Base-by-base conservation (phyloP, 169 alveolate genomes). In the Perkinsus marinus region DNA sequence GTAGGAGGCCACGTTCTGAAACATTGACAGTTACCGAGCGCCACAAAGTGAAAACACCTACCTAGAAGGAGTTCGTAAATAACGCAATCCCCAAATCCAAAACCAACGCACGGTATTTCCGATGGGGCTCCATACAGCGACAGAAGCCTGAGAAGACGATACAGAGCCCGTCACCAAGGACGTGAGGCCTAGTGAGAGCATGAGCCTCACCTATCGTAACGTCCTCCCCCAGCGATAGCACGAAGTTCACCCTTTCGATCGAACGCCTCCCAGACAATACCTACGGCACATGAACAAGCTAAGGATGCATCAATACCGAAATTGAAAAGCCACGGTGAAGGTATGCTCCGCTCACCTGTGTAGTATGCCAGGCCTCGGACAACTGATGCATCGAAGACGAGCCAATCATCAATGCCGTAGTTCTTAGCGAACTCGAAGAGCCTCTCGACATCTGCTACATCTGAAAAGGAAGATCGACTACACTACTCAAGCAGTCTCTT, bases 41-140 rank as follows among this genome's bases (percentile, higher is more conserved):
- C 26, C 79, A 57, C 79, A 30, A 26, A 57, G 22, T 16, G 34
- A 30, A 26, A 13, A 19, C 92, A 68, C 69, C 90, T 91, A 19
- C 91, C 89, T 68, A 91, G 39, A 41, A 93, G 92, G 39, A 93
- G 93, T 47, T 92, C 94, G 91, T 92, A 68, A 47, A 93, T 90
- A 19, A 93, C 96, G 39, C 94, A 89, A 91, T 94, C 96, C 0
- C 96, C 96, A 92, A 94, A 93, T 68, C 96, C 96, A 38, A 93
- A 93, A 30, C 96, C 96, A 0, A 79, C 94, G 9, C 92, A 93
- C 69, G 41, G 91, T 90, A 37, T 43, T 26, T 39, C 92, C 39
- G 46, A 10, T 19, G 79, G 79, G 79, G 79, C 79, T 37, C 43
- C 46, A 36, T 69, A 89, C 43, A 16, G 90, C 19, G 47, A 30